Evolutionary conservation across 257 asterid species (phyloP).

Genomic region (Nicotiana attenuata): DNA sequence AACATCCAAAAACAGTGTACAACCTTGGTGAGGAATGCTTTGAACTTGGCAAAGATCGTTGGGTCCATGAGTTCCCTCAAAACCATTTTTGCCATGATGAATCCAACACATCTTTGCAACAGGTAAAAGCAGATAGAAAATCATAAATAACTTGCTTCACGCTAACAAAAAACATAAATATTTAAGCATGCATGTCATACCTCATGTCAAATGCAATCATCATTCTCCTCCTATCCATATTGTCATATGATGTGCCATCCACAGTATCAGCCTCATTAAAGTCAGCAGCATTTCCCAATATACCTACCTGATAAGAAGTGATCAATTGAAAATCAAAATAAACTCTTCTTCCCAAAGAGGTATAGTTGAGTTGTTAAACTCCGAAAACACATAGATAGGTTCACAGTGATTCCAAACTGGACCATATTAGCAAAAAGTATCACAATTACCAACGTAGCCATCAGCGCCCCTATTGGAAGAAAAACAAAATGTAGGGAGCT

Average conservation of each 20-base stretch:
- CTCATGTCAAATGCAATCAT: constrained; percentile 99
- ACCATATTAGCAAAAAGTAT: background rate
- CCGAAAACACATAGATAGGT: background rate
- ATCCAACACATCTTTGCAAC: constrained; percentile 75
- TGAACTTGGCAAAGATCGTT: constrained; percentile 64
- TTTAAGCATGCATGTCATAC: constrained; percentile 28
- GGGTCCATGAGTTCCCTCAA: constrained; percentile 95
- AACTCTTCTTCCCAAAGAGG: background rate
- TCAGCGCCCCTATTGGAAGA: background rate
- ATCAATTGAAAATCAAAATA: background rate
- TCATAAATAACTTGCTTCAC: constrained; percentile 10
- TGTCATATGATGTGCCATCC: constrained; percentile 37
- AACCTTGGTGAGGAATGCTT: constrained; percentile 89
- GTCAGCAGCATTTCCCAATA: constrained; percentile 90
- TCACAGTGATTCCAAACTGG: background rate
- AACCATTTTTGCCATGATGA: constrained; percentile 94
- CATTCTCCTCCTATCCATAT: constrained; percentile 63
- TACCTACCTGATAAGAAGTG: constrained; percentile 61
- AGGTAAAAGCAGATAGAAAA: constrained; percentile 6
- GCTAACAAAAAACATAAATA: constrained; percentile 12
- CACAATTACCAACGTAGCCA: background rate
- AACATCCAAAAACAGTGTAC: background rate
- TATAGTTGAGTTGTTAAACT: background rate
- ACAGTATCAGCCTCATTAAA: constrained; percentile 49
- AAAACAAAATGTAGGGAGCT: background rate